Evolutionary conservation across 1,284 basidiomycete species (phyloP).

Genomic region (Leccinum subfulvum): DNA sequence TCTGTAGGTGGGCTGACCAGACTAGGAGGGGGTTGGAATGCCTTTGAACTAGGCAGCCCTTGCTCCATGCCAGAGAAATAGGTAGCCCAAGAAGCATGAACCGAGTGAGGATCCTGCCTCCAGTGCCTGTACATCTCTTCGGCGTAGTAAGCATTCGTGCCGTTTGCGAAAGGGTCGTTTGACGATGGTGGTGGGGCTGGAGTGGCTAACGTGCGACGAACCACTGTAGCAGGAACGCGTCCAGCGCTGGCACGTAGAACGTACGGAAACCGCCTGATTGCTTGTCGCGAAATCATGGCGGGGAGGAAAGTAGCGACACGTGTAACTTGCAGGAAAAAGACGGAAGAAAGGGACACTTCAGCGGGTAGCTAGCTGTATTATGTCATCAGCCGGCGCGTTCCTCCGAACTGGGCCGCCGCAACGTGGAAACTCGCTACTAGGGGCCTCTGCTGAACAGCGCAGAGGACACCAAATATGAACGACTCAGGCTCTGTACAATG

Average conservation of each 20-base stretch:
- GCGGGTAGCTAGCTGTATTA: slow-evolving; percentile 15
- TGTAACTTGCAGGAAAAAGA: background rate
- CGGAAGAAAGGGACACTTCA: slow-evolving; percentile 5
- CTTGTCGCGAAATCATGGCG: slow-evolving; percentile 33
- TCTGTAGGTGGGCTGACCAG: slow-evolving; percentile 69
- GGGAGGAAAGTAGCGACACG: background rate
- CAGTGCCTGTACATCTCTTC: slow-evolving; percentile 95
- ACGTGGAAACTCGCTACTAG: background rate
- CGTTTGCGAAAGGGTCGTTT: slow-evolving; percentile 84
- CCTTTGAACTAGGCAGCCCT: slow-evolving; percentile 79
- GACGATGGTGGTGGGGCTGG: slow-evolving; percentile 56
- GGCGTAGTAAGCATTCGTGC: slow-evolving; percentile 92
- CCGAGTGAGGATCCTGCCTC: slow-evolving; percentile 87
- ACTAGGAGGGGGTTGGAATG: slow-evolving; percentile 83
- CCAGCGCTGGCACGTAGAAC: slow-evolving; percentile 19
- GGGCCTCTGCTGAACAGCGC: background rate
- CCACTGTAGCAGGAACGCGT: slow-evolving; percentile 15
- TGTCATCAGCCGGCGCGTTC: slow-evolving; percentile 5
- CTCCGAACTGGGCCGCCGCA: slow-evolving; percentile 4
- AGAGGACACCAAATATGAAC: slow-evolving; percentile 7
- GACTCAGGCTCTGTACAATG: background rate
- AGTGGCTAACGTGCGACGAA: slow-evolving; percentile 45
- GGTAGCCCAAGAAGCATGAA: slow-evolving; percentile 92
- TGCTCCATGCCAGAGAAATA: slow-evolving; percentile 95
- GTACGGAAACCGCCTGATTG: slow-evolving; percentile 31